Percentiles rank a stretch among this genome's conserved stretches.
Conservation (phyloP, 1,284 basidiomycete species). For the Trichosporon sp. region DNA sequence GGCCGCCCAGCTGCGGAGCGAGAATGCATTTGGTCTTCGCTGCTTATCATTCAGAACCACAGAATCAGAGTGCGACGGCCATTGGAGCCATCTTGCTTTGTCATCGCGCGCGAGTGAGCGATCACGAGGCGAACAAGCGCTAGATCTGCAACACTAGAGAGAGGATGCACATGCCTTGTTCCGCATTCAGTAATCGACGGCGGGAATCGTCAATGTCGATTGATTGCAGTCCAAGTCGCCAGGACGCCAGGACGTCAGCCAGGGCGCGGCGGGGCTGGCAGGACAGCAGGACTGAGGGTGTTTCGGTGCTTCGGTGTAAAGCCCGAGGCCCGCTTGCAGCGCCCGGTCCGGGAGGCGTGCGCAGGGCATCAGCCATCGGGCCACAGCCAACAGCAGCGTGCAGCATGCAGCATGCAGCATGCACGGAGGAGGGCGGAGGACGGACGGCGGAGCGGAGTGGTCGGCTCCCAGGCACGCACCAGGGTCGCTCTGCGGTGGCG, state of each 20-base stretch:
- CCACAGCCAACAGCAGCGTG: too few relatives aligned
- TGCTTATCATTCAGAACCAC: neutral
- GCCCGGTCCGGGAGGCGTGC: neutral
- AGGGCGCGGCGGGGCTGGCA: neutral
- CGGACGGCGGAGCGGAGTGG: neutral
- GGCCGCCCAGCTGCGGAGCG: too few relatives aligned
- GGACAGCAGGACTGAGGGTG: neutral
- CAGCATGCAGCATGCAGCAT: too few relatives aligned
- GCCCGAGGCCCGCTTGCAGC: too few relatives aligned
- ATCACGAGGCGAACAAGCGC: neutral
- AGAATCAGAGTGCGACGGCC: neutral
- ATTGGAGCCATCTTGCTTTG: too few relatives aligned
- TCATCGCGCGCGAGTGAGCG: neutral
- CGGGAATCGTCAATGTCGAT: neutral
- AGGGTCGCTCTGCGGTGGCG: neutral
- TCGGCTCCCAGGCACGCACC: neutral
- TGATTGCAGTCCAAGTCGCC: neutral
- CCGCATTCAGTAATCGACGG: neutral
- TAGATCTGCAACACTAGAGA: neutral
- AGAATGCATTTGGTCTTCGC: too few relatives aligned
- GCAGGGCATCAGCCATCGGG: neutral
- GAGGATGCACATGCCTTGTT: too few relatives aligned
- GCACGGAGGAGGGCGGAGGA: too few relatives aligned
- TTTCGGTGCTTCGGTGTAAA: neutral
- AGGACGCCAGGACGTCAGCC: neutral